Conservation (phyloP, 257 asterid genomes). For the Solanum rostratum region DNA sequence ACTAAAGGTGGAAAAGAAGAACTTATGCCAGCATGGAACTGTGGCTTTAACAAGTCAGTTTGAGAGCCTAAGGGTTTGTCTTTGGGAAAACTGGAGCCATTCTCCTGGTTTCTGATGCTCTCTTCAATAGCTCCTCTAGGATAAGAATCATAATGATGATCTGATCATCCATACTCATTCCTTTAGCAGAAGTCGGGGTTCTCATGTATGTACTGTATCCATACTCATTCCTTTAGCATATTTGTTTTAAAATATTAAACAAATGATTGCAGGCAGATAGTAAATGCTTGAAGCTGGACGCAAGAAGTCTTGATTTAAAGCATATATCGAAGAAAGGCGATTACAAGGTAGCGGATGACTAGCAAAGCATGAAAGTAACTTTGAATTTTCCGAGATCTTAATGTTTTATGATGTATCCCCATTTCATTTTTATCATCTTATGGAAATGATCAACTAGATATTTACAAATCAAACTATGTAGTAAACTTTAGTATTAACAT, state of each 20-base stretch:
- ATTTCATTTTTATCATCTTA: background rate
- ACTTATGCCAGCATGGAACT: constrained; percentile 30
- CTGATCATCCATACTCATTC: constrained; percentile 2
- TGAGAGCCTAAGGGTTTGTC: background rate
- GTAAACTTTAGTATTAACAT: too few species aligned
- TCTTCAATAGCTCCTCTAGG: constrained; percentile 23
- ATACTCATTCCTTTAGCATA: background rate
- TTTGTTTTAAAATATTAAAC: background rate
- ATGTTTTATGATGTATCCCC: background rate
- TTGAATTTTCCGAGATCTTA: background rate
- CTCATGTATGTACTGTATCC: background rate
- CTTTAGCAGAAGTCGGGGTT: constrained; percentile 29
- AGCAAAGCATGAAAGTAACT: background rate
- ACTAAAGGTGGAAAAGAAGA: constrained; percentile 31
- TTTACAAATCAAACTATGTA: too few species aligned
- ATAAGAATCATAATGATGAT: constrained; percentile 11
- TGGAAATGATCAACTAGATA: background rate
- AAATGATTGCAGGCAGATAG: background rate
- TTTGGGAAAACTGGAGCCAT: constrained; percentile 2
- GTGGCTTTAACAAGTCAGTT: background rate
- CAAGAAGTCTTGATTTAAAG: background rate
- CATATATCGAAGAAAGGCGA: background rate
- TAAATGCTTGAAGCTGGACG: background rate
- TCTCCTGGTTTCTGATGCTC: constrained; percentile 4
- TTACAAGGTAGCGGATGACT: background rate